These are phyloP conservation scores for Haplographium delicatum DNA, from an alignment of 495 filamentous ascomycete genomes.

Conservation along the genomic window DNA sequence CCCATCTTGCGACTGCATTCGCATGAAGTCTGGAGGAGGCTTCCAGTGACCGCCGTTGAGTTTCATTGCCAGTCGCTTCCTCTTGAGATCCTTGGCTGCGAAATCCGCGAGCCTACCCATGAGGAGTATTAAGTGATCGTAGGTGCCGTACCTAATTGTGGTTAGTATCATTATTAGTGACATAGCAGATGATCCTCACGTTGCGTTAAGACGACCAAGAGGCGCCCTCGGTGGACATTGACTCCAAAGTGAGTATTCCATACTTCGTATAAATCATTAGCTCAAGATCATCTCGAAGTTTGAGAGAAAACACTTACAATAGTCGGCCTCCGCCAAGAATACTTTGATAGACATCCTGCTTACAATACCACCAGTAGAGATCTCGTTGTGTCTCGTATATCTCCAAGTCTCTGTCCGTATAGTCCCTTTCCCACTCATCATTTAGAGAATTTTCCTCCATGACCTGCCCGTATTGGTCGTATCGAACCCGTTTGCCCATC, in stretches of 20 bases:
- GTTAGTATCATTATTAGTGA: conserved; percentile 5
- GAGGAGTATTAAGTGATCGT: conserved; percentile 79
- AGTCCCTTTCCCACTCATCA: conserved; percentile 19
- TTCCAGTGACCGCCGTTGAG: conserved; percentile 24
- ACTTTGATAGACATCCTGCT: conserved; percentile 90
- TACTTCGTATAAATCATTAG: conserved; percentile 44
- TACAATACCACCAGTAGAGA: conserved; percentile 94
- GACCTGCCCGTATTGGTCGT: conserved; percentile 19
- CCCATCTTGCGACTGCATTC: conserved; percentile 12
- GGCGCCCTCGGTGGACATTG: conserved; percentile 81
- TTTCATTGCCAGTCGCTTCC: conserved; percentile 63
- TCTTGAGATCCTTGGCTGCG: conserved; percentile 65
- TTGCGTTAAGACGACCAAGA: conserved; percentile 70
- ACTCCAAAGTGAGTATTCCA: conserved; percentile 73
- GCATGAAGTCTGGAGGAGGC: conserved; percentile 14
- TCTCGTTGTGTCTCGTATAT: conserved; percentile 76
- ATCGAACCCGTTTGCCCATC: conserved; percentile 26
- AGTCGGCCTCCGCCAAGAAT: conserved; percentile 78
- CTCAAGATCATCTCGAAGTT: conserved; percentile 15
- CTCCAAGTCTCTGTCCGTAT: conserved; percentile 68
- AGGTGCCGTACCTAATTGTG: conserved; percentile 60
- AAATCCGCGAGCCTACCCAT: conserved; percentile 81
- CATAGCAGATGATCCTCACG: conserved; percentile 36
- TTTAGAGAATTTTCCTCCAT: conserved; percentile 13
- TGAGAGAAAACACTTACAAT: conserved; percentile 60